A percentile compares a stretch with the other conserved stretches of the same genome.
These are phyloP conservation scores for Cyberlindnera saturnus DNA, from an alignment of 805 yeast species.

Conservation along the genomic window DNA sequence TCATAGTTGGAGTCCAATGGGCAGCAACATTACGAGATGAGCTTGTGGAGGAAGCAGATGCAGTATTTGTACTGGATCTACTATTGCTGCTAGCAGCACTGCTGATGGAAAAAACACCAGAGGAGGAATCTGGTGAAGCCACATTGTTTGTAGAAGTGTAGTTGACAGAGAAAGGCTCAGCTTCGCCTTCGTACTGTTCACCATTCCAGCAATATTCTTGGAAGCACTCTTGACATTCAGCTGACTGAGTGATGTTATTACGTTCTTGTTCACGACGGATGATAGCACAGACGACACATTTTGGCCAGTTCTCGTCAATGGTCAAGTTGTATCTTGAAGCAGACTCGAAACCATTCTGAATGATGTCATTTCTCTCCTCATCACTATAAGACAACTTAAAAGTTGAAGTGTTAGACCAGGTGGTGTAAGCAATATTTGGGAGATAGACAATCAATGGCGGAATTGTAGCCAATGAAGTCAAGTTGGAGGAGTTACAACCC, in stretches of 20 bases:
- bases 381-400: slow-evolving; percentile 57
- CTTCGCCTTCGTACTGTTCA: background rate
- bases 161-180: background rate
- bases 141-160: background rate
- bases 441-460: slow-evolving; percentile 75
- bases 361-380: slow-evolving; percentile 51
- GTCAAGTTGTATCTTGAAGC: slow-evolving; percentile 64
- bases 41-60: background rate
- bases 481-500: slow-evolving; percentile 58
- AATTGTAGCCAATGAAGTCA: slow-evolving; percentile 44
- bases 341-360: slow-evolving; percentile 69
- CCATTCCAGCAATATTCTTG: slow-evolving; percentile 75
- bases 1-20: too few species aligned
- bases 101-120: too few species aligned
- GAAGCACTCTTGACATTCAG: slow-evolving; percentile 70
- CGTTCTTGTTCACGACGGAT: slow-evolving; percentile 75
- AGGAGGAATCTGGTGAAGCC: background rate
- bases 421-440: slow-evolving; percentile 68
- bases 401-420: slow-evolving; percentile 65
- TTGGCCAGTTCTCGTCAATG: slow-evolving; percentile 34
- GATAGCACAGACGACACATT: slow-evolving; percentile 79
- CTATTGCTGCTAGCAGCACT: too few species aligned
- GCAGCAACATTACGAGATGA: too few species aligned
- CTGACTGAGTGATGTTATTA: slow-evolving; percentile 46
- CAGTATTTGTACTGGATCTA: background rate